Evolutionary conservation across 805 yeast genomes (phyloP).

Genomic region (Kazachstania psychrophila): DNA sequence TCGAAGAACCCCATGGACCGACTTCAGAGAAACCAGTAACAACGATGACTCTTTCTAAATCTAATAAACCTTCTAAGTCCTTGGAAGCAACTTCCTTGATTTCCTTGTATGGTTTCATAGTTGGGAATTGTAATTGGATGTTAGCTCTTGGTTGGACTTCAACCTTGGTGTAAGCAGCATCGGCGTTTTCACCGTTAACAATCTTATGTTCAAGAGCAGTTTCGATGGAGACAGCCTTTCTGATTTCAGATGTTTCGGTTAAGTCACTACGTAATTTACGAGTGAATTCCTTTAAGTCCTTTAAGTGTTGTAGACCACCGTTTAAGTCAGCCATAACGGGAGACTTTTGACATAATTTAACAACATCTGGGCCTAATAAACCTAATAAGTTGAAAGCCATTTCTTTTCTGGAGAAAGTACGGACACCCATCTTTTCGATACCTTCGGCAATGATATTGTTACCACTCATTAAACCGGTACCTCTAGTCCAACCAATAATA

Average conservation of each 20-base stretch:
- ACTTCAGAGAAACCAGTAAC: conserved; percentile 98
- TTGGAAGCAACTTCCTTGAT: conserved; percentile 55
- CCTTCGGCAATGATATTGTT: conserved; percentile 98
- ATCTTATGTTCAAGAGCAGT: conserved; percentile 75
- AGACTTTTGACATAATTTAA: conserved; percentile 77
- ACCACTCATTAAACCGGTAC: conserved; percentile 97
- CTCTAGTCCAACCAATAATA: conserved; percentile 99
- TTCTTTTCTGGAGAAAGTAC: conserved; percentile 97
- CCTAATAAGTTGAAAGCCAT: conserved; percentile 99
- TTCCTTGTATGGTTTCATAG: conserved; percentile 65
- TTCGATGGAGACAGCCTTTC: conserved; percentile 93
- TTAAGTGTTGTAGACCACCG: conserved; percentile 94
- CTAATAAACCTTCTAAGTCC: conserved; percentile 81
- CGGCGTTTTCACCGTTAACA: conserved; percentile 81
- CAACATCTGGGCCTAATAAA: conserved; percentile 77
- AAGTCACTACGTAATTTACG: conserved; percentile 60
- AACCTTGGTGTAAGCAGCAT: conserved; percentile 71
- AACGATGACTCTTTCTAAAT: conserved; percentile 84
- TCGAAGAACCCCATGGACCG: conserved; percentile 98
- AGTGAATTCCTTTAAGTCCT: conserved; percentile 83
- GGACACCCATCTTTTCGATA: conserved; percentile 87
- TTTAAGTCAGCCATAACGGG: conserved; percentile 98
- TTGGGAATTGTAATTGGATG: conserved; percentile 89
- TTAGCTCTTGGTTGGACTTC: conserved; percentile 88
- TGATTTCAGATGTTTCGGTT: conserved; percentile 78